A percentile compares a stretch with the other conserved stretches of the same genome.
Conservation (phyloP, 179 eudicot species). For the Nepenthes alata region DNA sequence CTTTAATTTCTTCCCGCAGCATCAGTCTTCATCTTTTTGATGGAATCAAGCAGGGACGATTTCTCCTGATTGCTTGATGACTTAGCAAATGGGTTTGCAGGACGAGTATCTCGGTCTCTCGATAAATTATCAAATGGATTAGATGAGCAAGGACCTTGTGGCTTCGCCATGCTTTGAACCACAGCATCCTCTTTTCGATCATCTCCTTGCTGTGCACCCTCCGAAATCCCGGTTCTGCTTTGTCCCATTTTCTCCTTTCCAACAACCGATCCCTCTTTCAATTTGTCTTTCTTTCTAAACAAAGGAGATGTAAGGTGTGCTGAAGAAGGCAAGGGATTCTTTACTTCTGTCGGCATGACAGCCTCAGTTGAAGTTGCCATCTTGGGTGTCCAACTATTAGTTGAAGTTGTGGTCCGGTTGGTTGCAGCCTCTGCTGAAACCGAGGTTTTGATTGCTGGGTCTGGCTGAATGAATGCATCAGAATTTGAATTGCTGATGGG, state of each 20-base stretch:
- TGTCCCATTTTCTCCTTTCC: slow-evolving; percentile 22
- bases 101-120: slow-evolving; percentile 28
- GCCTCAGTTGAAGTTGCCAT: slow-evolving; percentile 18
- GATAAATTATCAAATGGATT: slow-evolving; percentile 69
- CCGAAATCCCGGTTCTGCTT: slow-evolving; percentile 15
- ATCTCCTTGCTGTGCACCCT: slow-evolving; percentile 10
- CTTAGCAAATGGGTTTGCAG: slow-evolving; percentile 77
- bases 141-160: slow-evolving; percentile 25
- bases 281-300: slow-evolving; percentile 33
- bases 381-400: slow-evolving; percentile 15
- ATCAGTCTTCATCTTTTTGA: slow-evolving; percentile 58
- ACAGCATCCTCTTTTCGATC: slow-evolving; percentile 5
- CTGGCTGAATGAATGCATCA: slow-evolving; percentile 15
- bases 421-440: slow-evolving; percentile 9
- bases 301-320: slow-evolving; percentile 30
- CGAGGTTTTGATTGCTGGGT: slow-evolving; percentile 10
- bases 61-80: slow-evolving; percentile 41
- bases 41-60: slow-evolving; percentile 62
- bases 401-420: slow-evolving; percentile 9
- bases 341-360: slow-evolving; percentile 36
- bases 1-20: slow-evolving; percentile 11
- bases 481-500: slow-evolving; percentile 13
- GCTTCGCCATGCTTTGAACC: slow-evolving; percentile 9
- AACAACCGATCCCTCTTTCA: slow-evolving; percentile 27
- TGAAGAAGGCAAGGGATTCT: slow-evolving; percentile 18